A percentile compares a stretch with the other conserved stretches of the same genome.
phyloP scores from a whole-genome alignment of 2,329 filamentous ascomycete species.

The Penicillium oxalicum region DNA sequence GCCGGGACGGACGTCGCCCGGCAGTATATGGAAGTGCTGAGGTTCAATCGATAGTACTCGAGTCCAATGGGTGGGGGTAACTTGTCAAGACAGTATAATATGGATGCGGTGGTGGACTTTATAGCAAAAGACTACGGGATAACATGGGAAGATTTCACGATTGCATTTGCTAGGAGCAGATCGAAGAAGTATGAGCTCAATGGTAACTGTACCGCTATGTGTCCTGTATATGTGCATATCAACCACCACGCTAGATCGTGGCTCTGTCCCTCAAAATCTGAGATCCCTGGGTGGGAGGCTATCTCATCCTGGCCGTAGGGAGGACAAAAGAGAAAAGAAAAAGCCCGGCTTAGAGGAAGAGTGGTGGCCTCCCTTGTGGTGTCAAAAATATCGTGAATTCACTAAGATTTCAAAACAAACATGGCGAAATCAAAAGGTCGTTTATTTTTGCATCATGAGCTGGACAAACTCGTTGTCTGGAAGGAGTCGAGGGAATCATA shows the following conservation, averaged over 20 bases:
- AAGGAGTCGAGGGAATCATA: background rate
- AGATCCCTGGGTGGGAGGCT: constrained; percentile 17
- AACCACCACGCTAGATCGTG: constrained; percentile 22
- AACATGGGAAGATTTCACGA: background rate
- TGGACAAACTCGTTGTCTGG: constrained; percentile 88
- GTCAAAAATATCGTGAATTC: constrained; percentile 18
- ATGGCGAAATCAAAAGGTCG: constrained; percentile 16
- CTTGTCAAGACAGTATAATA: too few species aligned
- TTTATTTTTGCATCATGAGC: constrained; percentile 93
- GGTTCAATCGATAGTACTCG: constrained; percentile 34
- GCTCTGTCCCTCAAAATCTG: constrained; percentile 18
- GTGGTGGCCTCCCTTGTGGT: constrained; percentile 15
- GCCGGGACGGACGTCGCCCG: constrained; percentile 38
- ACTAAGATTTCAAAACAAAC: constrained; percentile 25
- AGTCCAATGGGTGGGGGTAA: background rate
- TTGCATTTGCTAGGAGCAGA: too few species aligned
- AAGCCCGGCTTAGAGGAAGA: constrained; percentile 12
- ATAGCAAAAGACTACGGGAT: background rate
- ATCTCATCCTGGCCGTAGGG: constrained; percentile 8
- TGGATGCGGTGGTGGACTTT: too few species aligned
- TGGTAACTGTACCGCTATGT: too few species aligned
- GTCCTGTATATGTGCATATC: constrained; percentile 12
- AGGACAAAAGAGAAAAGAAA: constrained; percentile 19
- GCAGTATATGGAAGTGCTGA: constrained; percentile 43
- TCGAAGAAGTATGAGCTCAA: too few species aligned